A percentile compares a stretch with the other conserved stretches of the same genome.
These are phyloP conservation scores for Penicillium sp. DNA, from an alignment of 2,329 filamentous ascomycete species.

Conservation along the genomic window DNA sequence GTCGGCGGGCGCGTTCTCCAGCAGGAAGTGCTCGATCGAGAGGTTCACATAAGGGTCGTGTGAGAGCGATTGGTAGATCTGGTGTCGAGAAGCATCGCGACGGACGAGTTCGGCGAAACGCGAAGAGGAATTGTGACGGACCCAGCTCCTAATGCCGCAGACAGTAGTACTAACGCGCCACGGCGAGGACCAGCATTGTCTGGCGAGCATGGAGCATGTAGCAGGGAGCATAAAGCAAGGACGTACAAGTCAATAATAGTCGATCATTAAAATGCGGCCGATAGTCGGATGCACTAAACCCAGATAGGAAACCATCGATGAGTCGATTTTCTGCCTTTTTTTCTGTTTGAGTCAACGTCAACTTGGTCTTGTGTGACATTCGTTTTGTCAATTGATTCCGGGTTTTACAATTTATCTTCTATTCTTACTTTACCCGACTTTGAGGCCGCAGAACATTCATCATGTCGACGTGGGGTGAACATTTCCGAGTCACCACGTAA, in stretches of 20 bases:
- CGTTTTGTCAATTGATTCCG: not conserved
- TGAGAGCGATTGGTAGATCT: conserved; percentile 67
- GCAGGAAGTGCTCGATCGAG: conserved; percentile 84
- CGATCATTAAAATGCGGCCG: conserved; percentile 11
- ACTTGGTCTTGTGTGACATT: not conserved
- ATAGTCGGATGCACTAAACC: conserved; percentile 27
- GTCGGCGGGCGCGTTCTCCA: conserved; percentile 65
- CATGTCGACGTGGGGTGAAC: conserved; percentile 84
- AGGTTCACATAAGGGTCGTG: conserved; percentile 82
- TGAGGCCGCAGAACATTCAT: conserved; percentile 23
- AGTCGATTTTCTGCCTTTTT: conserved; percentile 18
- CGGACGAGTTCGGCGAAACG: conserved; percentile 34
- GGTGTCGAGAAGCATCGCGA: conserved; percentile 40
- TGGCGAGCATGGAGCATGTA: conserved; percentile 22
- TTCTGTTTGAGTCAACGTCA: conserved; percentile 5
- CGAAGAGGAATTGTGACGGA: conserved; percentile 31
- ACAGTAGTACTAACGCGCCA: not conserved
- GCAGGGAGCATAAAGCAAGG: not conserved
- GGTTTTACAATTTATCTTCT: not conserved
- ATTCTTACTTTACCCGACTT: conserved; percentile 1
- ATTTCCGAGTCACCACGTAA: conserved; percentile 78
- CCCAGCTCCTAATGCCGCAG: conserved; percentile 6
- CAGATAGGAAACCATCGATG: conserved; percentile 21
- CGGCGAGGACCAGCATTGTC: conserved; percentile 15
- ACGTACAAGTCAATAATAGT: not conserved